Evolutionary conservation across 2,329 filamentous ascomycete genomes (phyloP), one percentile per base, ranked within the genome.

Genomic region (Colletotrichum godetiae): DNA sequence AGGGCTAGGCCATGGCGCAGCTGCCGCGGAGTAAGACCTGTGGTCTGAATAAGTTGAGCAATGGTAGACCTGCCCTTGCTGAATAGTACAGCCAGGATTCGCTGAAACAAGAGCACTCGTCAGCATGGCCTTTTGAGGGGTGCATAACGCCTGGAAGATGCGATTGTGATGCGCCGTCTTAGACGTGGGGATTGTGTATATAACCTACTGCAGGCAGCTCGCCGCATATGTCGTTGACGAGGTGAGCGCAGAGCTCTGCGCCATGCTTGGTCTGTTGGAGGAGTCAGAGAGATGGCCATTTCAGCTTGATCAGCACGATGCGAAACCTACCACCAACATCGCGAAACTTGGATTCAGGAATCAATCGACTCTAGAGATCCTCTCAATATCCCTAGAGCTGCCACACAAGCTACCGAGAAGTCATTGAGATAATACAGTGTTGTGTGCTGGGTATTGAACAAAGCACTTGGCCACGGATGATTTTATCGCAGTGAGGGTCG

Each of bases 211-310:
- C 94, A 75, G 95, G 95, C 72, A 98, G 91, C 85, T 97, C 94
- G 80, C 97, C 97, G 83, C 97, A 96, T 73, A 94, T 89, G 81
- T 98, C 95, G 81, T 95, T 92, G 76, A 98, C 92, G 75, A 98
- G 89, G 81, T 97, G 91, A 86, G 92, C 90, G 87, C 95, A 98
- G 80, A 98, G 94, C 90, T 98, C 94, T 80, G 93, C 91, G 77
- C 93, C 89, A 82, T 93, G 90, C 86, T 95, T 91, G 74, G 90
- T 91, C 91, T 92, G 29, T 2, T 27, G 22, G 27, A 66, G 7
- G 49, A 10, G 37, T 73, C 27, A 73, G 69, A 46, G 13, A 49
- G 60, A 46, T 55, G 29, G 10, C 10, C 22, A 59, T 2, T 60
- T n/a, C 27, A 31, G 19, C 10, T 33, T 42, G n/a, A 31, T 42